Base-by-base conservation (phyloP, 305 asterid genomes). In the Fraxinus sp. region DNA sequence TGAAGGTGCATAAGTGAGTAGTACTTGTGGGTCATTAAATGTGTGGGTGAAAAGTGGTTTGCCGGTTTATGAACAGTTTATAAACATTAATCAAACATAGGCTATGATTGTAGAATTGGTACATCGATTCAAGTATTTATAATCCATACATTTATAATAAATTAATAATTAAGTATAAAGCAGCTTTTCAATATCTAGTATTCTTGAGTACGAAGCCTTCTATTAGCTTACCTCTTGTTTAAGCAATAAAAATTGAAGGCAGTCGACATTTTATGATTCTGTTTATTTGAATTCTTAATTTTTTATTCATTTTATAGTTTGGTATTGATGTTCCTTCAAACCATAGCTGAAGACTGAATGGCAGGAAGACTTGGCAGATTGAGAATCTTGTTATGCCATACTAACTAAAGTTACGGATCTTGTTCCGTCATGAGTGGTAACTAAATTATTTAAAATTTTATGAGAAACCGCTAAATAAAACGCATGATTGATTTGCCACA, bases 171-270 rank as follows among this genome's bases (percentile, higher is more conserved):
- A 32, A 64, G 41, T 14, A 30, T 71, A 2, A 32, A 20, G 26
- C 78, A 55, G 33, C 44, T 73, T 73, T 82, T 85, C 32, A 57
- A 70, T 79, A 75, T 30, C 37, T 49, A 49, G 7, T 71, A 7
- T 44, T 72, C 77, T 26, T 55, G n/a, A n/a, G 75, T 55, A 44
- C 4, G 8, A n/a, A 80, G 33, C 74, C 62, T 68, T 78, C 55
- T 22, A 26, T 33, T 64, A 77, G 71, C 16, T 36, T 11, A 37
- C 76, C 41, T 9, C 18, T 24, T 64, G 32, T 64, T 64, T 64
- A 64, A 64, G 73, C 35, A 64, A 64, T 64, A 64, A 64, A 26
- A 10, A 64, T 24, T 24, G 73, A 22, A 64, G 73, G 35, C 28
- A 11, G 35, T 64, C 18, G 16, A 64, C 32, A 10, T 9, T 9